phyloP scores from a whole-genome alignment of 306 rosid genomes.

The Quercus agrifolia region DNA sequence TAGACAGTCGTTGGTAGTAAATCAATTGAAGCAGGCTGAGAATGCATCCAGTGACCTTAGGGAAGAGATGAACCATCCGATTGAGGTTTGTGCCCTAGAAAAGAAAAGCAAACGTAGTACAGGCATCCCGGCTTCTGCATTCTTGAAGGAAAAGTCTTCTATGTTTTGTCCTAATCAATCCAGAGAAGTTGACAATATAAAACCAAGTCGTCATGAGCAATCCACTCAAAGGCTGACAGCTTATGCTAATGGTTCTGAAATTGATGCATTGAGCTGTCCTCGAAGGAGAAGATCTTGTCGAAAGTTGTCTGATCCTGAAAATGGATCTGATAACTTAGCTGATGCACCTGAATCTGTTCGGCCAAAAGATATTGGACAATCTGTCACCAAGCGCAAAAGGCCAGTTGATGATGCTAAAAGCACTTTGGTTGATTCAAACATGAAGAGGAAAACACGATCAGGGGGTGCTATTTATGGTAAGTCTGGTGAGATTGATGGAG shows the following conservation, averaged over 20 bases:
- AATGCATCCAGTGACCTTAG: conserved; percentile 26
- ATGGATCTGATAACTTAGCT: conserved; percentile 32
- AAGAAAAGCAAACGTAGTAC: conserved; percentile 18
- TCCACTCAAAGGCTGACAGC: conserved; percentile 25
- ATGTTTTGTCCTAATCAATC: conserved; percentile 19
- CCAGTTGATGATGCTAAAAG: conserved; percentile 3
- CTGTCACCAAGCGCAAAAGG: conserved; percentile 35
- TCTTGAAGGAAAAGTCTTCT: conserved; percentile 34
- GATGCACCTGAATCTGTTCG: conserved; percentile 27
- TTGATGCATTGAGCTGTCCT: conserved; percentile 33
- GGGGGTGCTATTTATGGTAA: conserved; percentile 15
- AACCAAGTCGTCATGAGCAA: conserved; percentile 27
- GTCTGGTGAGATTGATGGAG: conserved; percentile 16
- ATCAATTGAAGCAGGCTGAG: conserved; percentile 27
- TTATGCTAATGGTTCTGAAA: conserved; percentile 18
- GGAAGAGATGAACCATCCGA: conserved; percentile 8
- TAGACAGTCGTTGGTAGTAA: conserved; percentile 45
- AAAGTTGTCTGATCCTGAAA: conserved; percentile 33
- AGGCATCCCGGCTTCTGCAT: conserved; percentile 24
- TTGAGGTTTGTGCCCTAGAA: conserved; percentile 17
- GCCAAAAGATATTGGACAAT: conserved; percentile 30
- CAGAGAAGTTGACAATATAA: conserved; percentile 18
- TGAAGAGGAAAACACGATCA: conserved; percentile 25
- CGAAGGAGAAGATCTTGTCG: conserved; percentile 56
- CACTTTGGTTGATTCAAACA: conserved; percentile 19